phyloP scores from a whole-genome alignment of 2,329 filamentous ascomycete genomes.

The Xylariales sp. region DNA sequence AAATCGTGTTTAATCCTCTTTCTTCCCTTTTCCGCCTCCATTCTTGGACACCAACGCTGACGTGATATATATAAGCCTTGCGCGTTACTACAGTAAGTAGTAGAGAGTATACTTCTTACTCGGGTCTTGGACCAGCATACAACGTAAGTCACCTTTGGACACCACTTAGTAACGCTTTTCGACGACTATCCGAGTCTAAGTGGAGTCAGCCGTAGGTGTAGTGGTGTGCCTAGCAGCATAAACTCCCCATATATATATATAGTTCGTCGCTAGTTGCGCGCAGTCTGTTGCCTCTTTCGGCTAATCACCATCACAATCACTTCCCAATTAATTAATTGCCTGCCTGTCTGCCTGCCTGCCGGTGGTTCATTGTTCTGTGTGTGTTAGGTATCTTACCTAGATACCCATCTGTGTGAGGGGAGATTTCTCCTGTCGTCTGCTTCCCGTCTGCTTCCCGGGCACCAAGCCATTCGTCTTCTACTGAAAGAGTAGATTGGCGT shows the following conservation, averaged over 20 bases:
- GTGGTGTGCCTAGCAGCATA: neutral
- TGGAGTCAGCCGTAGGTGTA: neutral
- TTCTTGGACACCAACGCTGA: neutral
- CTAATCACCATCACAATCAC: neutral
- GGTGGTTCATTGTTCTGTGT: neutral
- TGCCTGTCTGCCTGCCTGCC: slow-evolving; percentile 24
- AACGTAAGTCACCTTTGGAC: neutral
- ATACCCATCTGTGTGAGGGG: neutral
- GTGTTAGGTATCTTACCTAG: neutral
- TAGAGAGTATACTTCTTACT: neutral
- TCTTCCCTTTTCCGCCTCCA: neutral
- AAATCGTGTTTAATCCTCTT: slow-evolving; percentile 10
- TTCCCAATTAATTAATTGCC: slow-evolving; percentile 10
- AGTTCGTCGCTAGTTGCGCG: slow-evolving; percentile 4
- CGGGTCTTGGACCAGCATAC: neutral
- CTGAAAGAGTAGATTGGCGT: neutral
- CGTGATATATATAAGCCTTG: slow-evolving; percentile 12
- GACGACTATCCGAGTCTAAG: slow-evolving; percentile 5
- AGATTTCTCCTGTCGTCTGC: no score
- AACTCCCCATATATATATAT: slow-evolving; percentile 9
- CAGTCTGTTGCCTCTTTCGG: slow-evolving; percentile 22
- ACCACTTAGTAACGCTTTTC: slow-evolving; percentile 7
- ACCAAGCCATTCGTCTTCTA: neutral
- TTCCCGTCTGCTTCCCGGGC: no score
- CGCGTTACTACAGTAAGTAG: neutral